Base-by-base conservation (phyloP, 2,329 filamentous ascomycete genomes). In the Daldinia sp. region DNA sequence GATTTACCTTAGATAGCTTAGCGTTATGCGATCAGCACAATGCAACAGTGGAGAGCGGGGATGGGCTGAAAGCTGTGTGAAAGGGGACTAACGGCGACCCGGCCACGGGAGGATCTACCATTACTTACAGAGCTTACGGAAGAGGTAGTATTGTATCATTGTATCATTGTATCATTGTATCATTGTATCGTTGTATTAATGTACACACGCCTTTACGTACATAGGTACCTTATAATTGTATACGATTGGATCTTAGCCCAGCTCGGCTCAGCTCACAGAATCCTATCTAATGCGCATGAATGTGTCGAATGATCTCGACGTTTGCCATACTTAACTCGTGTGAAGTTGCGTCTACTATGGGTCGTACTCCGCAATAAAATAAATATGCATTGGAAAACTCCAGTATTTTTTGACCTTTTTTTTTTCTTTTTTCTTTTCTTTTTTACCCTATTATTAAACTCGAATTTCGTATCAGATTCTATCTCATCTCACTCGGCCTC, bases 41-140 rank as follows among this genome's bases (percentile, higher is more conserved):
- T 63, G 59, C 59, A 61, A 63, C 59, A 52, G 43, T 55, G 49
- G 43, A 41, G 50, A 58, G 51, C 39, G 65, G 62, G 65, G 65
- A 60, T 32, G 61, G 52, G 58, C 56, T 47, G 57, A 58, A 45
- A 64, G 64, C 55, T 64, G 47, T 53, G 48, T 57, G 58, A 61
- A 59, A 58, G 51, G 53, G 50, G 54, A 58, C 61, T 64, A 67
- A 64, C 39, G 58, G 61, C 58, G 62, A 64, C 63, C 57, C 49
- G 57, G 58, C 64, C 52, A 59, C 61, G 64, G 64, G 64, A 67
- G 61, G 64, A 67, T 67, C 64, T 64, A 58, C 52, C 53, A 64
- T 67, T 59, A 64, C 64, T 62, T 57, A 67, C 61, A 67, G 47
- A 45, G 39, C 39, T 45, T 43, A 23, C n/a, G n/a, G 5, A 43